Evolutionary conservation across 202 grass and related monocot species (phyloP), one percentile per base, ranked within the genome.

Genomic region (Thinopyrum obtusiflorum): DNA sequence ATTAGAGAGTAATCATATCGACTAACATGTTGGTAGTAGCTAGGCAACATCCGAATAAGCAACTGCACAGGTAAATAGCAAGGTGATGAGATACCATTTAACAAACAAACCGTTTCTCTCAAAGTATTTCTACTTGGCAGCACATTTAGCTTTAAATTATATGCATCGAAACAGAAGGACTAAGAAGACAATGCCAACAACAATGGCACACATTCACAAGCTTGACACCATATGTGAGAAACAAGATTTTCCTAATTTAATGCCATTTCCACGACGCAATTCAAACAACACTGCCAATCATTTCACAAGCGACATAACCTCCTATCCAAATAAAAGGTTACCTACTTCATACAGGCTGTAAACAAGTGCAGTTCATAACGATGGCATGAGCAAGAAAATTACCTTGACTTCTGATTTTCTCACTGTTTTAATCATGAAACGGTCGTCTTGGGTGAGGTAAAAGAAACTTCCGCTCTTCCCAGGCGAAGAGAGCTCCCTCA

Each of bases 351-450:
- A 8, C 13, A 79, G 28, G 6, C 1, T 14, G 28, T 2, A 35
- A 33, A 61, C 25, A 81, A 21, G 28, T 53, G 37, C 35, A 17
- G 26, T 37, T 67, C 31, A 39, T 20, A 80, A 77, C 40, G 71
- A 71, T 18, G 24, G 3, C 20, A 71, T 82, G 65, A 82, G 76
- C 31, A 59, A 60, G 33, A 49, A 73, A 26, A 84, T 61, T 87
- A 97, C 97, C 93, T 99, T 99, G 25, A 99, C 97, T 93, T 99
- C 97, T n/a, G 97, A 99, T 83, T 97, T 99, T 63, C 84, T 99
- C 80, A 99, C 94, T 0, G 97, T 97, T 75, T 99, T 99, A 82
- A 97, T 97, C 89, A 99, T 99, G 90, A 99, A 97, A 9, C 92
- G 78, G 14, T 97, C 97, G 68, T 97, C 94, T 80, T 99, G 92